Conservation (phyloP, 1,139 yeast genomes). For the Nematodospora anomalae region DNA sequence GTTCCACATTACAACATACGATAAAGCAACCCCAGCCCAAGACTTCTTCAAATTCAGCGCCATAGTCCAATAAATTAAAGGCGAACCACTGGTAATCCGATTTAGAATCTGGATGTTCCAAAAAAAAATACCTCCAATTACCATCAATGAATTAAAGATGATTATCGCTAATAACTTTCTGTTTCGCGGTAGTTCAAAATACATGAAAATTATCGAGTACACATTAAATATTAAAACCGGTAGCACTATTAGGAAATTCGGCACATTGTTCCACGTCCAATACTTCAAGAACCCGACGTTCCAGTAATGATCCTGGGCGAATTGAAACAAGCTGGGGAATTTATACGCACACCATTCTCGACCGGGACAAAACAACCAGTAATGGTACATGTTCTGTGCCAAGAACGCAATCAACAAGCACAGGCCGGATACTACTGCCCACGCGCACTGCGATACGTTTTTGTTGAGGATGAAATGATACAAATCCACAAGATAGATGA, state of each 20-base stretch:
- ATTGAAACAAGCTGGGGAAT: conserved; percentile 66
- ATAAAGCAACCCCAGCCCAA: conserved; percentile 24
- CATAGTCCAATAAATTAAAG: conserved; percentile 72
- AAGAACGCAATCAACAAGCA: conserved; percentile 50
- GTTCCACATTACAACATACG: conserved; percentile 54
- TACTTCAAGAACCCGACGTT: conserved; percentile 74
- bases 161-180: conserved; percentile 32
- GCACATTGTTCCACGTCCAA: conserved; percentile 79
- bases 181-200: conserved; percentile 34
- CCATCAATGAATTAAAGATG: conserved; percentile 39
- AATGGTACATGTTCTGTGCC: conserved; percentile 53
- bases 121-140: conserved; percentile 54
- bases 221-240: conserved; percentile 57
- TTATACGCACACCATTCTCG: conserved; percentile 71
- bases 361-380: conserved; percentile 63
- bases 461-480: conserved; percentile 23
- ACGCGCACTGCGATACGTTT: conserved; percentile 17
- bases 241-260: conserved; percentile 75
- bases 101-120: conserved; percentile 89
- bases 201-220: conserved; percentile 32
- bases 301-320: conserved; percentile 84
- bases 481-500: conserved; percentile 62
- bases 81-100: conserved; percentile 74
- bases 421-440: conserved; percentile 54
- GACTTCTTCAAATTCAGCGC: conserved; percentile 18